These are phyloP conservation scores for Lomentospora prolificans DNA, from an alignment of 2,329 filamentous ascomycete genomes.

Conservation along the genomic window DNA sequence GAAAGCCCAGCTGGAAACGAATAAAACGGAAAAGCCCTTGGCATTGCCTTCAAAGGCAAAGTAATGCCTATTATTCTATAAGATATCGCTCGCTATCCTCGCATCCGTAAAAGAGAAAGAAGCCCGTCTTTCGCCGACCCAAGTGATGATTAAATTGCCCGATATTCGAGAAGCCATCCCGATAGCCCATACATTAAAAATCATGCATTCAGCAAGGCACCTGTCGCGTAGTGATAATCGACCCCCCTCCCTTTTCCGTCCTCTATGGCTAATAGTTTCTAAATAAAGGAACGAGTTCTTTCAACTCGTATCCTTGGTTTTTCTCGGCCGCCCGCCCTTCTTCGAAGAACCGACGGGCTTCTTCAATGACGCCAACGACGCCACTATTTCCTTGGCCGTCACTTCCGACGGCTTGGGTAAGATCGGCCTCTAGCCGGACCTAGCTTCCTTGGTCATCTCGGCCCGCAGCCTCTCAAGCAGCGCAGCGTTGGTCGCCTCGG, in stretches of 20 bases:
- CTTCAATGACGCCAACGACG: neutral
- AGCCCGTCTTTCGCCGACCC: neutral
- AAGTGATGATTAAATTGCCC: neutral
- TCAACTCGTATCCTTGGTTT: too few relatives aligned
- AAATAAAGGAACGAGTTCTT: too few relatives aligned
- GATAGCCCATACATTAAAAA: neutral
- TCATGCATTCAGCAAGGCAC: neutral
- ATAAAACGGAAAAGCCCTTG: too few relatives aligned
- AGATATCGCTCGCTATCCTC: neutral
- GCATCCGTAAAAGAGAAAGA: neutral
- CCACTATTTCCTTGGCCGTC: neutral
- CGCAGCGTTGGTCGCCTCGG: conserved; percentile 3
- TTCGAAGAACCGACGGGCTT: too few relatives aligned
- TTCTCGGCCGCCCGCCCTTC: too few relatives aligned
- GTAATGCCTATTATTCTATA: neutral
- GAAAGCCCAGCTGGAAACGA: too few relatives aligned
- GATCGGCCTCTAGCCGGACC: neutral
- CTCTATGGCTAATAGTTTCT: too few relatives aligned
- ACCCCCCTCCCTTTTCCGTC: neutral
- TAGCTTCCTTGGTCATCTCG: conserved; percentile 4
- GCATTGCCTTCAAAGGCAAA: too few relatives aligned
- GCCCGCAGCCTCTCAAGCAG: conserved; percentile 6
- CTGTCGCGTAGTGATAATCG: too few relatives aligned
- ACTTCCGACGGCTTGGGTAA: neutral
- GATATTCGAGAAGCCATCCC: too few relatives aligned